Percentiles rank a stretch among this genome's conserved stretches.
phyloP scores from a whole-genome alignment of 2,329 filamentous ascomycete species.

The Beauveria bassiana region DNA sequence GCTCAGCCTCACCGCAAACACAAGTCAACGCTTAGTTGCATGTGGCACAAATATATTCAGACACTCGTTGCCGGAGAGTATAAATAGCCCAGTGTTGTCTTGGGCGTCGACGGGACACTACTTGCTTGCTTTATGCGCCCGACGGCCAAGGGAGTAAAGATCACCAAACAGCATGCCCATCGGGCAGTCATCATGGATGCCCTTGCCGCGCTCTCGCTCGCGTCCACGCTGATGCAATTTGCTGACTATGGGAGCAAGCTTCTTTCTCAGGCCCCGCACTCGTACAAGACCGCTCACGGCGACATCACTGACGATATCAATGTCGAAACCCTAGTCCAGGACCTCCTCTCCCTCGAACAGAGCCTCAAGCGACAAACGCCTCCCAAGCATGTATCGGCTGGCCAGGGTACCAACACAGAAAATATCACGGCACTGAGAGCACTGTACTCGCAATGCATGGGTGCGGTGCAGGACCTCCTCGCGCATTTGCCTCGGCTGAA shows the following conservation, averaged over 20 bases:
- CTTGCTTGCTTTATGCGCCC: neutral
- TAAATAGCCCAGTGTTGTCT: neutral
- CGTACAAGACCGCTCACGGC: neutral
- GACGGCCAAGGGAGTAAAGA: neutral
- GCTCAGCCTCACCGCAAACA: conserved; percentile 3
- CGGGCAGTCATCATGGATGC: neutral
- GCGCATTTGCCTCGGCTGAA: neutral
- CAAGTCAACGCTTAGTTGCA: neutral
- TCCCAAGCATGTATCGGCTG: neutral
- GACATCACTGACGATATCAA: neutral
- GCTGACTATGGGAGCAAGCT: conserved; percentile 1
- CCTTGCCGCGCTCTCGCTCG: conserved; percentile 4
- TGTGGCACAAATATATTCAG: neutral
- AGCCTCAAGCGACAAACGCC: neutral
- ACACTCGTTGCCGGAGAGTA: neutral
- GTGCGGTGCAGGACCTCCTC: neutral
- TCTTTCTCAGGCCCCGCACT: neutral
- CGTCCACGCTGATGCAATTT: neutral
- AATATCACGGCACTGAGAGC: neutral
- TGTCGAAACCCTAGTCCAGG: neutral
- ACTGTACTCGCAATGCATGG: neutral
- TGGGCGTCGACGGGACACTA: neutral
- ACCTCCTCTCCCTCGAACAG: conserved; percentile 2
- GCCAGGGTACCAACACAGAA: neutral
- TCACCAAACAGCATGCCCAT: neutral